Evolutionary conservation across 495 filamentous ascomycete genomes (phyloP), one percentile per base, ranked within the genome.

Genomic region (Penicillium riverlandense): DNA sequence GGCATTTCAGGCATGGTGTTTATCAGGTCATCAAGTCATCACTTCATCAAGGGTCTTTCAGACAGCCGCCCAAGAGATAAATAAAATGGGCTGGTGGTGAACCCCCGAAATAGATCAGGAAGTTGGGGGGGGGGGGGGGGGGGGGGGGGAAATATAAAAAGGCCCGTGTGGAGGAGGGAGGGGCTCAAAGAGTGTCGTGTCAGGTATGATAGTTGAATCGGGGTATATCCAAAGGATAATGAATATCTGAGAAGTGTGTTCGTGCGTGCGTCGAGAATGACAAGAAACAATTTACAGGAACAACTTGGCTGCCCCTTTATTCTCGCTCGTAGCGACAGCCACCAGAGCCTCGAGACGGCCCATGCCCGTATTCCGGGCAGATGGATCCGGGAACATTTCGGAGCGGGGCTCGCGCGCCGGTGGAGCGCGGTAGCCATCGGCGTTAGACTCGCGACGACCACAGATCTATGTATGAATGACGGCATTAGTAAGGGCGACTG

Each of bases 321-420:
- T 81, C 57, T 95, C 86, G 46, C 84, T 86, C 2, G 90, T 92
- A 8, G 90, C 90, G 43, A 92, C 88, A 3, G 90, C 90, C 22
- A 95, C 90, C 29, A 96, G 76, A 11, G 87, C 86, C 45, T 96
- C 85, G 15, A 96, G 66, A 11, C 86, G 72, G 41, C 77, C 74
- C 80, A 90, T 85, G 38, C 76, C 76, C 37, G 62, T 69, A 48
- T 61, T 55, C 27, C 57, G 51, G 14, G 53, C 52, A 30, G 62
- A 47, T 1, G 59, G 46, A 41, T 61, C 55, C 13, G 59, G 39
- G 35, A 63, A 66, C 11, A 64, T 43, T 12, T 57, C 58, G 37
- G 63, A 40, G 32, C 67, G 52, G 29, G 58, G 56, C 35, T 69
- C 58, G 40, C 52, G 61, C 48, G 64, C 59, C 15, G 48, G 32